Conservation (phyloP, 352 stramenopile genomes). For the Globisporangium canariense region DNA sequence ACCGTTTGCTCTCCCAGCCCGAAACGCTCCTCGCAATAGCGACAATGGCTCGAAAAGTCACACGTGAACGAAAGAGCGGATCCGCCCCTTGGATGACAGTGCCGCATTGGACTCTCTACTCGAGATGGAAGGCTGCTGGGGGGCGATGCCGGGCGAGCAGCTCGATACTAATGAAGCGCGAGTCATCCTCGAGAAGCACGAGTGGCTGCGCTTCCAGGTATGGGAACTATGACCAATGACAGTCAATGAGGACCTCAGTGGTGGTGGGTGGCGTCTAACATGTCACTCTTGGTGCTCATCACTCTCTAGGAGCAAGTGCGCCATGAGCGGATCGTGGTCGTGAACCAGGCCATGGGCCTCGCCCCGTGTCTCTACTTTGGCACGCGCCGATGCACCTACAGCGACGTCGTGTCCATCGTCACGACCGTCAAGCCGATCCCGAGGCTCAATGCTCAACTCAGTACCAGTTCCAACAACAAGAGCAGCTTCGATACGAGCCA, state of each 20-base stretch:
- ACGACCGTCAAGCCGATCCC: slow-evolving; percentile 43
- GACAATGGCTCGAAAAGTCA: slow-evolving; percentile 9
- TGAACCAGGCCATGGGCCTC: slow-evolving; percentile 48
- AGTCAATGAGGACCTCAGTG: not conserved
- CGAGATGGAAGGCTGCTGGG: not conserved
- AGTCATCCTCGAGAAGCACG: slow-evolving; percentile 23
- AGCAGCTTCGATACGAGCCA: not conserved
- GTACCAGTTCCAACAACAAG: not conserved
- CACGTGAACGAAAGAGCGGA: not conserved
- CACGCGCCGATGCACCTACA: slow-evolving; percentile 68
- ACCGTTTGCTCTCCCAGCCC: not conserved
- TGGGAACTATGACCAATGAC: not conserved
- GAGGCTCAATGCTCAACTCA: slow-evolving; percentile 17
- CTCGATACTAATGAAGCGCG: not conserved
- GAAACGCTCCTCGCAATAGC: not conserved
- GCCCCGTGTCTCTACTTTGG: slow-evolving; percentile 71
- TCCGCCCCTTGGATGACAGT: slow-evolving; percentile 1
- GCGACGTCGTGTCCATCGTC: slow-evolving; percentile 65
- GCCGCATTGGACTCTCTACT: not conserved
- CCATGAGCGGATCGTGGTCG: slow-evolving; percentile 52
- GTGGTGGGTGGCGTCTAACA: not conserved
- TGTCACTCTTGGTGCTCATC: not conserved
- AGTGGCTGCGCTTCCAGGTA: slow-evolving; percentile 42
- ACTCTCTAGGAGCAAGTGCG: slow-evolving; percentile 31
- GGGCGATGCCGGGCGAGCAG: slow-evolving; percentile 1